phyloP scores from a whole-genome alignment of 495 filamentous ascomycete genomes.

The Chaetomidium leptoderma region DNA sequence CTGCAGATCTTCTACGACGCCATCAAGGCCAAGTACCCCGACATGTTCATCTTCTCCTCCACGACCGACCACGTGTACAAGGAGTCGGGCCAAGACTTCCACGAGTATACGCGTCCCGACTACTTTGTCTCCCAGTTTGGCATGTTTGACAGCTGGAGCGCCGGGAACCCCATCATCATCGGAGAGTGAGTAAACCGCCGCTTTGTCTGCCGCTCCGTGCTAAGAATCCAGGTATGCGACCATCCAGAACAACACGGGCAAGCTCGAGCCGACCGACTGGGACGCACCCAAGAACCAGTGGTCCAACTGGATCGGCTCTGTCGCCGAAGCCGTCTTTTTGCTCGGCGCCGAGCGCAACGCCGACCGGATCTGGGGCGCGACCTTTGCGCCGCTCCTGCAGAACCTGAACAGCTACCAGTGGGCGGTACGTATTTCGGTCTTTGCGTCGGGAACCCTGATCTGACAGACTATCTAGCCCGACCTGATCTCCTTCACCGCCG shows the following conservation, averaged over 20 bases:
- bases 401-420: constrained; percentile 45
- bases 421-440: constrained; percentile 22
- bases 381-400: constrained; percentile 39
- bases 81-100: constrained; percentile 45
- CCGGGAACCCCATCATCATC: background rate
- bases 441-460: too few relatives aligned
- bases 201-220: constrained; percentile 25
- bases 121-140: constrained; percentile 33
- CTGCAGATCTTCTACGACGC: constrained; percentile 55
- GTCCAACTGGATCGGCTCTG: constrained; percentile 47
- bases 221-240: constrained; percentile 32
- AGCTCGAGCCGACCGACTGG: constrained; percentile 37
- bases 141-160: constrained; percentile 44
- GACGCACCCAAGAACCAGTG: constrained; percentile 25
- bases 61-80: constrained; percentile 37
- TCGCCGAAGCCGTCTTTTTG: constrained; percentile 63
- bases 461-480: constrained; percentile 30
- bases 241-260: constrained; percentile 18
- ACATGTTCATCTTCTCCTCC: constrained; percentile 41
- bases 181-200: constrained; percentile 10
- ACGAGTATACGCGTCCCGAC: constrained; percentile 36
- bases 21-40: constrained; percentile 54
- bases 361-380: constrained; percentile 45
- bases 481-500: constrained; percentile 50
- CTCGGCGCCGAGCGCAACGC: constrained; percentile 65